These are phyloP conservation scores for Carnegiea gigantea DNA, from an alignment of 179 eudicot species.

Conservation along the genomic window DNA sequence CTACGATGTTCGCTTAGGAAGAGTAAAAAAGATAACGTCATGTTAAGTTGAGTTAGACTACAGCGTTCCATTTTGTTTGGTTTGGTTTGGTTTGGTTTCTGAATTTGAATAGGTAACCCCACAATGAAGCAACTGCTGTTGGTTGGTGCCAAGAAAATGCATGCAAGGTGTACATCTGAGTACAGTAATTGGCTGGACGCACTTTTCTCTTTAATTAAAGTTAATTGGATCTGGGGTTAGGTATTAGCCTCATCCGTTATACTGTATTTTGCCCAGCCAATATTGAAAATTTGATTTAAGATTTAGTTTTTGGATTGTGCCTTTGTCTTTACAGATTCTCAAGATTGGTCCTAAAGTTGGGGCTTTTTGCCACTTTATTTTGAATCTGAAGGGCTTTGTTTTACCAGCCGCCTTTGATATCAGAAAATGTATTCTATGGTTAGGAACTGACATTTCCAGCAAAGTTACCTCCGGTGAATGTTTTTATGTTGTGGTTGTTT, in stretches of 20 bases:
- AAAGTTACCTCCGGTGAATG: too few relatives aligned
- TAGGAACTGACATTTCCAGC: too few relatives aligned
- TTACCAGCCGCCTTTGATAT: conserved; percentile 37
- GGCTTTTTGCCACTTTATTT: conserved; percentile 47
- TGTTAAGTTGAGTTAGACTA: neutral
- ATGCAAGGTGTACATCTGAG: neutral
- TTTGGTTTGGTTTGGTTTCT: neutral
- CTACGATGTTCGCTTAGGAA: neutral
- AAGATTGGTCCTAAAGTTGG: conserved; percentile 50
- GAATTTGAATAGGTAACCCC: conserved; percentile 22
- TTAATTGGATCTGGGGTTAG: conserved; percentile 25
- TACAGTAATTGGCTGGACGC: conserved; percentile 32
- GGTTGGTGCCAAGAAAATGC: conserved; percentile 21
- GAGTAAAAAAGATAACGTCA: too few relatives aligned
- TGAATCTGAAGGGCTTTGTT: conserved; percentile 36
- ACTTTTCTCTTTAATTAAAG: conserved; percentile 44
- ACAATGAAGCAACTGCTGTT: conserved; percentile 23
- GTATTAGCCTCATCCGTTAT: conserved; percentile 26
- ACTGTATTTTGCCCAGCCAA: conserved; percentile 11
- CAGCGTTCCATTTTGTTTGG: too few relatives aligned
- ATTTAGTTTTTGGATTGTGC: conserved; percentile 20
- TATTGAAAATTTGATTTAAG: neutral
- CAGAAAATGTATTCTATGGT: neutral
- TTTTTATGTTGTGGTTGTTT: too few relatives aligned
- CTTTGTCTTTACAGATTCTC: conserved; percentile 52